phyloP scores from a whole-genome alignment of 371 early-diverging fungal species.

The Syncephalastrum sp. region DNA sequence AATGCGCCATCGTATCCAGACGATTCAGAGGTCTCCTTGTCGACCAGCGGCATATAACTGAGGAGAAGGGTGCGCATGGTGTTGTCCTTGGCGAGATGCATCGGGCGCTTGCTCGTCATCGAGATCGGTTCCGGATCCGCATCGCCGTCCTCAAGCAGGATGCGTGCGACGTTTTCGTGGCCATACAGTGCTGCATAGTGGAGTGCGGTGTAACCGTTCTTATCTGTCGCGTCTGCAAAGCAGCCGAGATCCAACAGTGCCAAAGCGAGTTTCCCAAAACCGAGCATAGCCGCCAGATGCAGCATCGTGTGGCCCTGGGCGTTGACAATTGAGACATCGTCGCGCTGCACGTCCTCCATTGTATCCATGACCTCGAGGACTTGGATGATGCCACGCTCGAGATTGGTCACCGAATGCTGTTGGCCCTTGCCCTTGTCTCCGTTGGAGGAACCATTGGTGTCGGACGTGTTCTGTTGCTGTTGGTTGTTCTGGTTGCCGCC shows the following conservation, averaged over 20 bases:
- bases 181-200: conserved; percentile 25
- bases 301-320: conserved; percentile 47
- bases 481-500: conserved; percentile 51
- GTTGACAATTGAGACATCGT: conserved; percentile 34
- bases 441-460: conserved; percentile 16
- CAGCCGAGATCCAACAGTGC: conserved; percentile 32
- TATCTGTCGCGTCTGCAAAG: conserved; percentile 26
- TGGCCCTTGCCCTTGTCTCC: conserved; percentile 14
- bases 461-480: neutral
- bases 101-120: conserved; percentile 25
- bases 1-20: conserved; percentile 13
- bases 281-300: conserved; percentile 42
- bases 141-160: conserved; percentile 25
- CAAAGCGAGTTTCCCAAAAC: conserved; percentile 23
- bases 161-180: conserved; percentile 21
- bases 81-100: conserved; percentile 23
- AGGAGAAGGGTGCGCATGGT: conserved; percentile 18
- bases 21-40: conserved; percentile 15
- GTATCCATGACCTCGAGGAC: conserved; percentile 41
- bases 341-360: conserved; percentile 32
- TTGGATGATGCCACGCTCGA: conserved; percentile 46
- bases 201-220: conserved; percentile 29
- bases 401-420: conserved; percentile 3
- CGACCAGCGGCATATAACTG: conserved; percentile 14
- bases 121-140: conserved; percentile 32